Evolutionary conservation across 371 early-diverging fungal genomes (phyloP).

Genomic region (Amoeboaphelidium protococcarum): DNA sequence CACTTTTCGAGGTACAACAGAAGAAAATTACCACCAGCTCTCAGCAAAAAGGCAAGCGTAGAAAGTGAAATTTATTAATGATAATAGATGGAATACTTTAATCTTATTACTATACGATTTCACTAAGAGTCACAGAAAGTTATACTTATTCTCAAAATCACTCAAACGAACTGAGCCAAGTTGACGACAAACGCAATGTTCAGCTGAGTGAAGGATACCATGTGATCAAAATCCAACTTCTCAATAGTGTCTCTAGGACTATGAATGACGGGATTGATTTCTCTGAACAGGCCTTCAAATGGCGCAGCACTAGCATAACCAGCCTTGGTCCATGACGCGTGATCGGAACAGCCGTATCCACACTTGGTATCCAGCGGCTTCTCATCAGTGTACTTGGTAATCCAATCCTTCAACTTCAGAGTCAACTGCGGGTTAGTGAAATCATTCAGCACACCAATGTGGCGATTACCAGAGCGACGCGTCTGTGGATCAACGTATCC

Average conservation of each 20-base stretch:
- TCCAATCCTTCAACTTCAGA: constrained; percentile 19
- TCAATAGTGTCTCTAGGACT: constrained; percentile 32
- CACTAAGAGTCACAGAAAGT: too few relatives aligned
- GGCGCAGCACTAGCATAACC: not conserved
- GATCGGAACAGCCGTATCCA: not conserved
- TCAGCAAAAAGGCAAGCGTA: too few relatives aligned
- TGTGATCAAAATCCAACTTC: constrained; percentile 52
- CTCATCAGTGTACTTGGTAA: not conserved
- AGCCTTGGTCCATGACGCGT: not conserved
- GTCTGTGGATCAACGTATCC: not conserved
- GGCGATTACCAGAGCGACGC: not conserved
- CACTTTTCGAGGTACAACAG: too few relatives aligned
- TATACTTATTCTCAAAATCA: too few relatives aligned
- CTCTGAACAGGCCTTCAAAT: not conserved
- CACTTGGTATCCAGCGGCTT: not conserved
- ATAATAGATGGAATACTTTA: too few relatives aligned
- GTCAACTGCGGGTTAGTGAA: constrained; percentile 39
- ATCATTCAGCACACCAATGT: constrained; percentile 52
- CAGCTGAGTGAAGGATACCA: constrained; percentile 52
- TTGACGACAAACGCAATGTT: constrained; percentile 64
- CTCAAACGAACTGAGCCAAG: too few relatives aligned
- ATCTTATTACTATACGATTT: too few relatives aligned
- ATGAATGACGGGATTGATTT: constrained; percentile 40
- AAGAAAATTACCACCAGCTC: too few relatives aligned
- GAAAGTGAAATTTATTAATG: too few relatives aligned